These are phyloP conservation scores for Asclepias syriaca DNA, from an alignment of 257 asterid species.

Conservation along the genomic window DNA sequence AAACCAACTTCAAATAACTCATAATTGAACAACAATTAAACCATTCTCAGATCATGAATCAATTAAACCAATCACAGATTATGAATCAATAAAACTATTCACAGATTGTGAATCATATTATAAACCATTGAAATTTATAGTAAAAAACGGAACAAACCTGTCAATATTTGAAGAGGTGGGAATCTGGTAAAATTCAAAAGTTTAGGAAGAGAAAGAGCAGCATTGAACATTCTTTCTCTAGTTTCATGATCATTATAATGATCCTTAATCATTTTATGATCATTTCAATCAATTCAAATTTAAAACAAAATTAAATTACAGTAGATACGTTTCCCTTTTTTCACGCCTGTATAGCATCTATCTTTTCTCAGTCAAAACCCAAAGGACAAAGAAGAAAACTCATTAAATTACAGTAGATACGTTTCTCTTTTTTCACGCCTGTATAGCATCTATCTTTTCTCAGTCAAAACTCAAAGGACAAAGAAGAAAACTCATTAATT, in stretches of 20 bases:
- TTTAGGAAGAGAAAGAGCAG: neutral
- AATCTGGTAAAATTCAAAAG: neutral
- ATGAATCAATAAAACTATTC: too few relatives aligned
- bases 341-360: neutral
- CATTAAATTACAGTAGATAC: neutral
- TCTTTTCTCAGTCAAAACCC: neutral
- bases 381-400: neutral
- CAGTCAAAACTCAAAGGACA: neutral
- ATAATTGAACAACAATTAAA: too few relatives aligned
- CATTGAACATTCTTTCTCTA: neutral
- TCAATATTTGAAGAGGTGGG: too few relatives aligned
- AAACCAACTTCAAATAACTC: too few relatives aligned
- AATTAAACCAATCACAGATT: too few relatives aligned
- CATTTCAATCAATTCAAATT: neutral
- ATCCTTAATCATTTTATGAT: neutral
- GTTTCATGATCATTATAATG: neutral
- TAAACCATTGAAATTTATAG: too few relatives aligned
- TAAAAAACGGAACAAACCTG: too few relatives aligned
- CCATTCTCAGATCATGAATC: too few relatives aligned
- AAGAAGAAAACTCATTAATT: neutral
- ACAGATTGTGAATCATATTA: too few relatives aligned
- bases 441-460: neutral
- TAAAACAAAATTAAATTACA: neutral
- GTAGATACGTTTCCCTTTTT: neutral
- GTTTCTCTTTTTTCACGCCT: neutral